Base-by-base conservation (phyloP, 2,329 filamentous ascomycete genomes). In the Xylariaceae sp. region DNA sequence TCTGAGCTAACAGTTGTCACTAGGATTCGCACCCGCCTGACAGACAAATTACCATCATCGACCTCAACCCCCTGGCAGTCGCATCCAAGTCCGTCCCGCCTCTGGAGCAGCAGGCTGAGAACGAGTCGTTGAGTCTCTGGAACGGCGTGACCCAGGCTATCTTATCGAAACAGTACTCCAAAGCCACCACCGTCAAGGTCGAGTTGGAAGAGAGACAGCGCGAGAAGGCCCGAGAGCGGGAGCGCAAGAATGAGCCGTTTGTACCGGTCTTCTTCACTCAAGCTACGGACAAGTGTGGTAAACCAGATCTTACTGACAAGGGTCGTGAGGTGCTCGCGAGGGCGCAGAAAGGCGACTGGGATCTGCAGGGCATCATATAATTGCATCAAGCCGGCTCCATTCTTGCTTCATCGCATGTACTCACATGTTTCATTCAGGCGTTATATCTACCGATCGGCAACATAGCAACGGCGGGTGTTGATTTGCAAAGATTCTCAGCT, bases 91-190 rank as follows among this genome's bases (percentile, higher is more conserved):
- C 84, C 49, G 74, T 95, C 0, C 94, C 94, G 0, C 90, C 93
- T 0, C 75, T 82, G 15, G 86, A 92, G 49, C 74, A 85, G 60
- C 94, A 97, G 74, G 84, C 96, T 1, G 84, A 88, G 57, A 94
- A 99, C 73, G 94, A 99, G 76, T 95, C 90, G 1, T 83, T 94
- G 65, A 86, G 84, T 59, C 88, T 96, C 72, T 99, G 94, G 94
- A 82, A 85, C 39, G 84, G 84, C 23, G 93, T 99, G 50, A 97
- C 94, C 15, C 82, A 89, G 55, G 91, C 92, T 42, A 97, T 99
- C 70, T 74, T 84, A 18, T 78, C 85, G 62, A 95, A 92, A 75
- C 90, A 96, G 72, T 99, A 86, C 74, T 83, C 82, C 48, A 86
- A 88, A 64, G 94, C 94, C 6, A 99, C 94, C 18, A 85, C 83